Percentiles rank a stretch among this genome's conserved stretches.
Evolutionary conservation across 441 rosid species (phyloP).

Genomic region (Mallotus japonicus): DNA sequence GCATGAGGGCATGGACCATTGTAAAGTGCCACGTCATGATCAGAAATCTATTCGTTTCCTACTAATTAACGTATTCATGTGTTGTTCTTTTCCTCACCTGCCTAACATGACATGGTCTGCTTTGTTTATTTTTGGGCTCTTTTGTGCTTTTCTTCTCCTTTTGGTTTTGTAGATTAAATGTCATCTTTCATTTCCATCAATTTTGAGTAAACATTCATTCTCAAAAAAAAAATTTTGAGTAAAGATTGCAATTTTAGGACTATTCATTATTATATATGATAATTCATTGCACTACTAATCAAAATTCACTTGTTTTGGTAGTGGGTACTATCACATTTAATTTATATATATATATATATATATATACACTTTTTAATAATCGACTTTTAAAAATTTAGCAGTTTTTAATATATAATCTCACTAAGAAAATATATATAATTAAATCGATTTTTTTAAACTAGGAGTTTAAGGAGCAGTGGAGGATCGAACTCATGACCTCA

Average conservation of each 20-base stretch:
- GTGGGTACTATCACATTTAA: too few relatives aligned
- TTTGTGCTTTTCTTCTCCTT: neutral
- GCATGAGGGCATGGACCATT: neutral
- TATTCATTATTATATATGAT: neutral
- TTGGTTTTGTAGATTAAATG: neutral
- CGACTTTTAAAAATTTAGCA: too few relatives aligned
- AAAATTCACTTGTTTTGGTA: too few relatives aligned
- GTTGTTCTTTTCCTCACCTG: neutral
- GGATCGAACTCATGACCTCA: too few relatives aligned
- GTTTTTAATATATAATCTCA: too few relatives aligned
- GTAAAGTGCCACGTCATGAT: conserved; percentile 30
- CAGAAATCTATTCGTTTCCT: conserved; percentile 27
- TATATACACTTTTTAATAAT: too few relatives aligned
- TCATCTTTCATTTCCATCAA: neutral
- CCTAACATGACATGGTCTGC: neutral
- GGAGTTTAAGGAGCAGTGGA: too few relatives aligned
- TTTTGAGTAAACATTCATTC: neutral
- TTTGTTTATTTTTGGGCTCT: neutral
- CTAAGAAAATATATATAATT: too few relatives aligned
- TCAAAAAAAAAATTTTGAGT: too few relatives aligned
- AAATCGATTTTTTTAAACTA: too few relatives aligned
- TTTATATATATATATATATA: too few relatives aligned
- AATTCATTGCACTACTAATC: neutral
- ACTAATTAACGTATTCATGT: conserved; percentile 3
- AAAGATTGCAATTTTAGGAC: neutral